phyloP scores from a whole-genome alignment of 768 basidiomycete genomes.

The Gautieria morchelliformis region DNA sequence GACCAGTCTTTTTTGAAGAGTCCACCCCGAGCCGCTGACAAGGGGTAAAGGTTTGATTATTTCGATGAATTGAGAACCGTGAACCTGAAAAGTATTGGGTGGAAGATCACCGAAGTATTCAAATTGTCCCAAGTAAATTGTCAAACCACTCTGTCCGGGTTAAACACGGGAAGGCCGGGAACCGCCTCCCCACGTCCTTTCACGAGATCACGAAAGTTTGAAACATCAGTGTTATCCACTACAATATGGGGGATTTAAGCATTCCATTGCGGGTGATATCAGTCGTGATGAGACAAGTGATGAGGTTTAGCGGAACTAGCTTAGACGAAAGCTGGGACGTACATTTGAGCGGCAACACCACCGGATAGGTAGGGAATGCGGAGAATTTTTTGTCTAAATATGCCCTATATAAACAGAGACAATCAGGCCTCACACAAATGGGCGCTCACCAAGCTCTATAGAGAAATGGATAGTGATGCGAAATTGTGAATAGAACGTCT shows the following conservation, averaged over 20 bases:
- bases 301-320: too few species aligned
- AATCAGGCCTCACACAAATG: not conserved
- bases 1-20: slow-evolving; percentile 50
- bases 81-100: slow-evolving; percentile 38
- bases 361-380: slow-evolving; percentile 79
- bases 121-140: too few species aligned
- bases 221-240: slow-evolving; percentile 1
- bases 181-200: slow-evolving; percentile 25
- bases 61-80: slow-evolving; percentile 73
- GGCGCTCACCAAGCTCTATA: slow-evolving; percentile 20
- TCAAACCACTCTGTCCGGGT: slow-evolving; percentile 61
- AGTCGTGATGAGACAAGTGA: too few species aligned
- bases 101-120: not conserved
- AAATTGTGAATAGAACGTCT: not conserved
- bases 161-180: slow-evolving; percentile 61
- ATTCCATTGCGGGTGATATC: too few species aligned
- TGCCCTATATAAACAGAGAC: not conserved
- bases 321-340: not conserved
- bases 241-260: not conserved
- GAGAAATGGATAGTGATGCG: not conserved
- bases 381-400: slow-evolving; percentile 56
- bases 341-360: slow-evolving; percentile 68
- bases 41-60: slow-evolving; percentile 68
- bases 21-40: slow-evolving; percentile 75
- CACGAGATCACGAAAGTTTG: slow-evolving; percentile 43